phyloP scores from a whole-genome alignment of 2,329 filamentous ascomycete genomes.

The Zymoseptoria pseudotritici region DNA sequence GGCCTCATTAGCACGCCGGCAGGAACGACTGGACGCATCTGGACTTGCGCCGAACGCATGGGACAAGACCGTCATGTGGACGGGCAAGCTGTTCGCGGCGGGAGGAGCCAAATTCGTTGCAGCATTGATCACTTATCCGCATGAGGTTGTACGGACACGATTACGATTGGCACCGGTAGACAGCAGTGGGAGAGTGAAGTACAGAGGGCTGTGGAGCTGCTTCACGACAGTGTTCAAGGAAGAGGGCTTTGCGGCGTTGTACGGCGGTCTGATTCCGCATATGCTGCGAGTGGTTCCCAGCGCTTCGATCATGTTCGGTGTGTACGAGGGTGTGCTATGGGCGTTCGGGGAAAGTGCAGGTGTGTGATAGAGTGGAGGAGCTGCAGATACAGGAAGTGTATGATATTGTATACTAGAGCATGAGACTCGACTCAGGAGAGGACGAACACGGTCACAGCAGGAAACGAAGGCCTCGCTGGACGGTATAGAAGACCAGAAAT shows the following conservation, averaged over 20 bases:
- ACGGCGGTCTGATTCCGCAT: conserved; percentile 86
- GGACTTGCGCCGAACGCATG: conserved; percentile 59
- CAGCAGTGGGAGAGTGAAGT: conserved; percentile 55
- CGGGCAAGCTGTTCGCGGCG: conserved; percentile 69
- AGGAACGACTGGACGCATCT: conserved; percentile 46
- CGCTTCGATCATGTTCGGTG: conserved; percentile 93
- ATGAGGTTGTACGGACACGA: conserved; percentile 81
- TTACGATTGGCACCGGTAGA: conserved; percentile 72
- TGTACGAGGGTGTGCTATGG: conserved; percentile 54
- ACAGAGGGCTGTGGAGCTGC: conserved; percentile 81
- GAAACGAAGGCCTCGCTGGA: neutral
- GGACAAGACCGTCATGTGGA: conserved; percentile 71
- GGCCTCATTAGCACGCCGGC: conserved; percentile 57
- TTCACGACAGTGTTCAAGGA: conserved; percentile 83
- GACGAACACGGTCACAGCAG: neutral
- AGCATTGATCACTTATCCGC: conserved; percentile 79
- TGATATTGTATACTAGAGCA: neutral
- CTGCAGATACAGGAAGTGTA: neutral
- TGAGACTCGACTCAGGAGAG: neutral
- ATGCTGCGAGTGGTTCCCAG: conserved; percentile 85
- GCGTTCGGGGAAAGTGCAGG: conserved; percentile 40
- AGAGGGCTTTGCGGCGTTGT: conserved; percentile 77
- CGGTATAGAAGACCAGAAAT: too few species aligned
- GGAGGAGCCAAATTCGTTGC: conserved; percentile 81
- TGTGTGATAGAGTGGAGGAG: conserved; percentile 17